phyloP scores from a whole-genome alignment of 345 rosid genomes.

The Cochlearia excelsa region DNA sequence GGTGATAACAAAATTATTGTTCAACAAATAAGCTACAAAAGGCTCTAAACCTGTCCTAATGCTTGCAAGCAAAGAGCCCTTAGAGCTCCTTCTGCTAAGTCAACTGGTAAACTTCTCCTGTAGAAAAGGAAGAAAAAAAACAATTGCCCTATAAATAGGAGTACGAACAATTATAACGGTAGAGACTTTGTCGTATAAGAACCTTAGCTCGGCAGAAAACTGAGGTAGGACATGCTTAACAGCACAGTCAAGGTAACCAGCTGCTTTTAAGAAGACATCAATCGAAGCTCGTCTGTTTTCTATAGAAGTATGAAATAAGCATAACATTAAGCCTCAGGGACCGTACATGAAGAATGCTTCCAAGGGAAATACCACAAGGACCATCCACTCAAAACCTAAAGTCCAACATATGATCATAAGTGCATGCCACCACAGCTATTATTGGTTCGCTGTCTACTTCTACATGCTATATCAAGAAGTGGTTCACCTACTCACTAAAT shows the following conservation, averaged over 20 bases:
- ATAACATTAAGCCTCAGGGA: neutral
- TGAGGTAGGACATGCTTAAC: conserved; percentile 85
- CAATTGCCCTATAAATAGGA: neutral
- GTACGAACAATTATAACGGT: conserved; percentile 3
- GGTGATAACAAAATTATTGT: conserved; percentile 12
- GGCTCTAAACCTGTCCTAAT: conserved; percentile 74
- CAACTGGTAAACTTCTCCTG: conserved; percentile 92
- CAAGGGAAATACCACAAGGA: too few relatives aligned
- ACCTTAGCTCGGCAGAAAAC: conserved; percentile 71
- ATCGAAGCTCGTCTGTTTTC: conserved; percentile 83
- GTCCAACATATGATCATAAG: too few relatives aligned
- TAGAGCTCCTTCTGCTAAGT: conserved; percentile 88
- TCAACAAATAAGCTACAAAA: conserved; percentile 17
- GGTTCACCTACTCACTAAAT: too few relatives aligned
- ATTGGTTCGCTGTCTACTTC: too few relatives aligned
- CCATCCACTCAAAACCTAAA: too few relatives aligned
- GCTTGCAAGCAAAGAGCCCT: conserved; percentile 92
- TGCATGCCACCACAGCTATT: too few relatives aligned
- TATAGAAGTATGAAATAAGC: conserved; percentile 29
- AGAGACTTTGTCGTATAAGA: conserved; percentile 23
- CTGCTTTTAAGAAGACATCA: conserved; percentile 92
- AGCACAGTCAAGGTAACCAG: conserved; percentile 94
- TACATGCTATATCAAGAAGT: too few relatives aligned
- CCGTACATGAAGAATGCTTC: too few relatives aligned
- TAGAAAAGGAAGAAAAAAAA: conserved; percentile 20